Conservation (phyloP, 2,329 filamentous ascomycete genomes). For the Cladosporium sp. region DNA sequence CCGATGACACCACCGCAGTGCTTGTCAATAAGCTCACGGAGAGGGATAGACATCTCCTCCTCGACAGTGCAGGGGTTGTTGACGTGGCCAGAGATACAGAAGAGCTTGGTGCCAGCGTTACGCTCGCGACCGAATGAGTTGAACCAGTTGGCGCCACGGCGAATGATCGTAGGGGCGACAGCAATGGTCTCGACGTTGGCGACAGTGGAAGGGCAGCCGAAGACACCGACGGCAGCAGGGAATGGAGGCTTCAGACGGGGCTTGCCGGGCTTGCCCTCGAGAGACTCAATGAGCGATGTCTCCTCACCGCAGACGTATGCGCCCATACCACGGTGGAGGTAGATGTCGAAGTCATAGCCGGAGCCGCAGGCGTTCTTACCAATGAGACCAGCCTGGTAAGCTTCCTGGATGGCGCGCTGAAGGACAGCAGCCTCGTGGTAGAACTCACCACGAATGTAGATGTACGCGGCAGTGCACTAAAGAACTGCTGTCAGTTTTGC, state of each 20-base stretch:
- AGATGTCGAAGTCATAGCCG: conserved; percentile 98
- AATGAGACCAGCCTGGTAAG: conserved; percentile 89
- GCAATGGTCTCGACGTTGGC: conserved; percentile 98
- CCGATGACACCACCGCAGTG: conserved; percentile 96
- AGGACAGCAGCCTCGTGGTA: conserved; percentile 92
- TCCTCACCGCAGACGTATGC: conserved; percentile 98
- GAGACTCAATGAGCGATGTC: conserved; percentile 94
- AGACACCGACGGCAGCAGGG: conserved; percentile 93
- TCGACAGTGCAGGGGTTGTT: conserved; percentile 98
- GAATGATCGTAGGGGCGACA: conserved; percentile 92
- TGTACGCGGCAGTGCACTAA: conserved; percentile 87
- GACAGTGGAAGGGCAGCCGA: conserved; percentile 96
- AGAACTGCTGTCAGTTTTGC: conserved; percentile 3
- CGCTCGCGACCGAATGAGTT: conserved; percentile 90
- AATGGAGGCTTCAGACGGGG: conserved; percentile 98
- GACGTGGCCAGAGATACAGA: conserved; percentile 97
- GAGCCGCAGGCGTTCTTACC: conserved; percentile 97
- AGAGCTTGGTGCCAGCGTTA: conserved; percentile 96
- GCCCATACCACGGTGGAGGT: conserved; percentile 92
- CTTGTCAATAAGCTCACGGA: conserved; percentile 94
- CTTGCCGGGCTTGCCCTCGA: conserved; percentile 98
- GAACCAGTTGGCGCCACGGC: conserved; percentile 91
- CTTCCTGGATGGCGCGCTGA: conserved; percentile 95
- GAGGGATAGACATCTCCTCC: conserved; percentile 98
- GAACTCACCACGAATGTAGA: conserved; percentile 99